Base-by-base conservation (phyloP, 441 rosid species). In the Erodium chrysanthum region DNA sequence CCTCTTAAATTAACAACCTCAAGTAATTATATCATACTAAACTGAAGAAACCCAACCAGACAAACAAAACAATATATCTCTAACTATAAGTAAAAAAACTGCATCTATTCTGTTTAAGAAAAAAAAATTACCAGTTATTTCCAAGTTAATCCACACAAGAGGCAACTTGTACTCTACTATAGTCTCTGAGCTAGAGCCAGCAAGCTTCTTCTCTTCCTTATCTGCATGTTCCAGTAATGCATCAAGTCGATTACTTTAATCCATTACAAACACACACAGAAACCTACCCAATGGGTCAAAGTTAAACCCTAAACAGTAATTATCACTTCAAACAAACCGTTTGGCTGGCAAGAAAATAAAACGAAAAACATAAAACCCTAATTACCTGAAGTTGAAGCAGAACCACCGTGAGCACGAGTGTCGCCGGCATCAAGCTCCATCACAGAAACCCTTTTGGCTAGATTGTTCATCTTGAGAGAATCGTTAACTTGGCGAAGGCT, bases 131-230 rank as follows among this genome's bases (percentile, higher is more conserved):
- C 98, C 98, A 70, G 98, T 87, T 97, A 88, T 92, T 77, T 88
- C 97, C 81, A 90, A 73, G 85, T 90, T 94, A 73, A 90, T 87
- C 96, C 98, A 90, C 65, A 90, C 97, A 73, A 90, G 96, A 48
- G 97, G 97, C 77, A 86, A 81, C 75, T 50, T 87, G 81, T 69
- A 88, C 60, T 44, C 73, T 52, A 54, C 75, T 0, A 64, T 42
- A 56, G 78, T 52, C 23, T 27, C 61, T 20, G 61, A 20, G 61
- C 61, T 56, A 56, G 25, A 20, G 4, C 61, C 25, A 21, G 23
- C 61, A 56, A 56, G 61, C 14, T 18, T 56, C 61, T 56, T 18
- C 59, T 52, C 59, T 18, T 52, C 15, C 59, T 52, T 17, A 52
- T 52, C 61, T 56, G 61, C 61, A 37, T 37, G 42, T 37, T 37